Conservation (phyloP, 2,329 filamentous ascomycete species). For the Aspergillus fumigatiaffinis region DNA sequence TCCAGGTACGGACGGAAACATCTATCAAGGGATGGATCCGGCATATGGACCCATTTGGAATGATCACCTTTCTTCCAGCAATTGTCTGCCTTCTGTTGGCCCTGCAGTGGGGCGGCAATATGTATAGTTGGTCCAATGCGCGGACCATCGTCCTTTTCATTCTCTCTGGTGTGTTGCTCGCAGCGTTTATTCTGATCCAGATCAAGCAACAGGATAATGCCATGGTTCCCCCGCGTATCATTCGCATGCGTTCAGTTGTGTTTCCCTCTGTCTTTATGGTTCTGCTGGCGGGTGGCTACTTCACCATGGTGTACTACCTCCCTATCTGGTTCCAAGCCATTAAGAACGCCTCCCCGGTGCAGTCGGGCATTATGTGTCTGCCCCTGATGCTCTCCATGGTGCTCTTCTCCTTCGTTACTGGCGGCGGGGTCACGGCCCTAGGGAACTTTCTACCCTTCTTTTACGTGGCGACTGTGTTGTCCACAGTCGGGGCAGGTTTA, state of each 20-base stretch:
- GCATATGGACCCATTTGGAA: slow-evolving; percentile 32
- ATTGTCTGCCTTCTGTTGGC: slow-evolving; percentile 8
- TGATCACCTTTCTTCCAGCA: slow-evolving; percentile 20
- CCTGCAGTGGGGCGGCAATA: slow-evolving; percentile 33
- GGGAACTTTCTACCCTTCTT: slow-evolving; percentile 30
- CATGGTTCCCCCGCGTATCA: slow-evolving; percentile 2
- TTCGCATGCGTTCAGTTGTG: background rate
- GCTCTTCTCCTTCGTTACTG: slow-evolving; percentile 17
- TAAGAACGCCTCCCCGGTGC: slow-evolving; percentile 19
- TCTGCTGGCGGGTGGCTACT: background rate
- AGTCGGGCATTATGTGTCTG: slow-evolving; percentile 24
- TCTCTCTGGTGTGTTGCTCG: too few species aligned
- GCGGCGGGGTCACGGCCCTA: slow-evolving; percentile 7
- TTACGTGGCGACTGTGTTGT: slow-evolving; percentile 14
- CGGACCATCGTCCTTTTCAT: slow-evolving; percentile 2
- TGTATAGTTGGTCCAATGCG: slow-evolving; percentile 37
- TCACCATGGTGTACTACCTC: slow-evolving; percentile 1
- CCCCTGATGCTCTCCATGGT: slow-evolving; percentile 21
- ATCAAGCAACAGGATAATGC: slow-evolving; percentile 1
- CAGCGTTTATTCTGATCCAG: background rate
- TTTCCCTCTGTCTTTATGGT: background rate
- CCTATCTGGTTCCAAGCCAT: slow-evolving; percentile 34
- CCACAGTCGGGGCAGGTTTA: slow-evolving; percentile 22
- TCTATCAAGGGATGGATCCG: slow-evolving; percentile 25
- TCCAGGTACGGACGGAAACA: slow-evolving; percentile 19